Percentiles rank a stretch among this genome's conserved stretches.
Conservation (phyloP, 768 basidiomycete species). For the Termitomyces sp. region DNA sequence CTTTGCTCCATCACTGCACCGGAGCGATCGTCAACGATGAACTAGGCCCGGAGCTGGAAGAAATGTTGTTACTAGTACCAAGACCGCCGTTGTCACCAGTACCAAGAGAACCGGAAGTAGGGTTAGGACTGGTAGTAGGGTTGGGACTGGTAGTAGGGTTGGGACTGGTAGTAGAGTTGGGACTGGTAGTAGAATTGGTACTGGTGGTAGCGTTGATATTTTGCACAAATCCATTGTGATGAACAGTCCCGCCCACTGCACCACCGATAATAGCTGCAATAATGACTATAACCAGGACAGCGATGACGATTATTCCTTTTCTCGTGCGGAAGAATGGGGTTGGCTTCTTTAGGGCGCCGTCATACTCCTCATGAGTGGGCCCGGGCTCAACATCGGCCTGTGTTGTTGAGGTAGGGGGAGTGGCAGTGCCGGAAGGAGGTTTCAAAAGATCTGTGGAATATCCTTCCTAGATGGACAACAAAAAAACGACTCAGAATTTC, state of each 20-base stretch:
- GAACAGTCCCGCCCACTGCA: slow-evolving; percentile 44
- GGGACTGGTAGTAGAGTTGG: too few species aligned
- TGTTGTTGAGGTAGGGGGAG: slow-evolving; percentile 13
- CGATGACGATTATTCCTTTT: slow-evolving; percentile 34
- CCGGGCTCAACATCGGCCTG: slow-evolving; percentile 16
- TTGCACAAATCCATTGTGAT: neutral
- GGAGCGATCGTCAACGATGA: too few species aligned
- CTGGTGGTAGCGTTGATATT: neutral
- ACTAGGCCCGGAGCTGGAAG: too few species aligned
- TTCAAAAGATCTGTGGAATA: slow-evolving; percentile 45
- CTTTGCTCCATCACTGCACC: neutral
- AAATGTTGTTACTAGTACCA: too few species aligned
- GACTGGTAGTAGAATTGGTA: neutral
- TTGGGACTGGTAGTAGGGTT: too few species aligned
- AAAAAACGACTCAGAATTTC: neutral
- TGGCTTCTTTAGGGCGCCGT: slow-evolving; percentile 9
- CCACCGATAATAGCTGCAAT: slow-evolving; percentile 52
- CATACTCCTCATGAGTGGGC: slow-evolving; percentile 16
- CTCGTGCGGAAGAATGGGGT: slow-evolving; percentile 45
- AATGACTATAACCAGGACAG: slow-evolving; percentile 32
- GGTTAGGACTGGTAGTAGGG: too few species aligned
- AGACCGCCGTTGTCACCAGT: too few species aligned
- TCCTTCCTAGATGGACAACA: slow-evolving; percentile 35
- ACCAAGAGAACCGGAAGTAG: too few species aligned
- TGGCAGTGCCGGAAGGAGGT: slow-evolving; percentile 10